phyloP scores from a whole-genome alignment of 805 yeast species.

The Teunomyces barrocoloradensis region DNA sequence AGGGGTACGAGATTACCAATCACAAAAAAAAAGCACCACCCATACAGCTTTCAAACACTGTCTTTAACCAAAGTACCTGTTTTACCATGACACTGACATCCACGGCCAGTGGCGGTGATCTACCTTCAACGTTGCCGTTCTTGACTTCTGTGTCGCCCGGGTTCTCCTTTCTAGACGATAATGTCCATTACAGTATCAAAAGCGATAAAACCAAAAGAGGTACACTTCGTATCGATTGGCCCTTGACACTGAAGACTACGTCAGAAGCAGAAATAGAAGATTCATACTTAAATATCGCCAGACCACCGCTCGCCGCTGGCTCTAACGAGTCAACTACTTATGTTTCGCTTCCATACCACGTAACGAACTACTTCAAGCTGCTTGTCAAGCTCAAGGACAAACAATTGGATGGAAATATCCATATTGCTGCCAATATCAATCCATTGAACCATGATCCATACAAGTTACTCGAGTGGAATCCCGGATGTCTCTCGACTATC shows the following conservation, averaged over 20 bases:
- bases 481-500: slow-evolving; percentile 44
- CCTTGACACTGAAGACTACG: slow-evolving; percentile 5
- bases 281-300: slow-evolving; percentile 33
- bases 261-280: slow-evolving; percentile 13
- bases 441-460: slow-evolving; percentile 54
- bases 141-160: slow-evolving; percentile 40
- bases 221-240: slow-evolving; percentile 7
- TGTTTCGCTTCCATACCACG: slow-evolving; percentile 50
- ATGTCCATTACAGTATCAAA: slow-evolving; percentile 29
- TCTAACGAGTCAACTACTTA: slow-evolving; percentile 49
- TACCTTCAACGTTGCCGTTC: slow-evolving; percentile 29
- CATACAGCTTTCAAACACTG: no score
- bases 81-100: slow-evolving; percentile 5
- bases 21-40: no score
- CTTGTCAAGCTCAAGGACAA: slow-evolving; percentile 34
- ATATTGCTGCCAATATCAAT: slow-evolving; percentile 53
- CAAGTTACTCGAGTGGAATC: slow-evolving; percentile 50
- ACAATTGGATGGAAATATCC: slow-evolving; percentile 41
- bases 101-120: slow-evolving; percentile 7
- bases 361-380: slow-evolving; percentile 40
- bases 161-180: slow-evolving; percentile 27
- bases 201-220: slow-evolving; percentile 9
- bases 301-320: slow-evolving; percentile 31
- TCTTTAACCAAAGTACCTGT: no score
- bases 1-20: neutral